Conservation (phyloP, 441 rosid genomes). For the Sinapis alba region DNA sequence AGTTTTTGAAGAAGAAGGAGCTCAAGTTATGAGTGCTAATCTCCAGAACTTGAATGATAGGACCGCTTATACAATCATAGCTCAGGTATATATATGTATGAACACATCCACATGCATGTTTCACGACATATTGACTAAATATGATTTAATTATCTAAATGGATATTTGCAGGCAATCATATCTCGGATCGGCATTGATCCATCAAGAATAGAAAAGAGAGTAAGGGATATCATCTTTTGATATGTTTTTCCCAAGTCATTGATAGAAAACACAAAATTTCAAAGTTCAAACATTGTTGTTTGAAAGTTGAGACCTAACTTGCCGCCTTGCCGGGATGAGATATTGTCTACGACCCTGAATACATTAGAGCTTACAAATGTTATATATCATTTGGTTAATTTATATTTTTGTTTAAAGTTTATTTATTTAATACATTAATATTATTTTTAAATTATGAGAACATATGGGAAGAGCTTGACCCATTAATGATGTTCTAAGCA, state of each 20-base stretch:
- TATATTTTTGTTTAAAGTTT: too few relatives aligned
- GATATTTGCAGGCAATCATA: slow-evolving; percentile 41
- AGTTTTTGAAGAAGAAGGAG: slow-evolving; percentile 50
- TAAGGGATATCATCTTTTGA: slow-evolving; percentile 31
- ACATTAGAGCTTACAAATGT: background rate
- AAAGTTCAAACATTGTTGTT: background rate
- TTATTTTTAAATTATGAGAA: too few relatives aligned
- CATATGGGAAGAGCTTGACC: too few relatives aligned
- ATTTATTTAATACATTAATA: too few relatives aligned
- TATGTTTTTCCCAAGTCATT: background rate
- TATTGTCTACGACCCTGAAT: background rate
- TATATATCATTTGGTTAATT: too few relatives aligned
- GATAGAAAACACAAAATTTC: background rate
- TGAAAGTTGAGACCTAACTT: background rate
- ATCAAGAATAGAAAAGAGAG: slow-evolving; percentile 40
- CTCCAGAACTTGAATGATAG: slow-evolving; percentile 26
- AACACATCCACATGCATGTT: background rate
- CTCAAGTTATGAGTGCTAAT: slow-evolving; percentile 38
- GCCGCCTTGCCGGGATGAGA: background rate
- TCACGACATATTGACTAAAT: background rate
- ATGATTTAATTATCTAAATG: background rate
- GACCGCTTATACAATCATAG: slow-evolving; percentile 30
- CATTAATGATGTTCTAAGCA: background rate
- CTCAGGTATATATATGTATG: slow-evolving; percentile 37
- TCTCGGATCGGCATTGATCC: slow-evolving; percentile 45